Percentiles rank a stretch among this genome's conserved stretches.
phyloP scores from a whole-genome alignment of 2,329 filamentous ascomycete genomes.

The Grosmannia penicillata region DNA sequence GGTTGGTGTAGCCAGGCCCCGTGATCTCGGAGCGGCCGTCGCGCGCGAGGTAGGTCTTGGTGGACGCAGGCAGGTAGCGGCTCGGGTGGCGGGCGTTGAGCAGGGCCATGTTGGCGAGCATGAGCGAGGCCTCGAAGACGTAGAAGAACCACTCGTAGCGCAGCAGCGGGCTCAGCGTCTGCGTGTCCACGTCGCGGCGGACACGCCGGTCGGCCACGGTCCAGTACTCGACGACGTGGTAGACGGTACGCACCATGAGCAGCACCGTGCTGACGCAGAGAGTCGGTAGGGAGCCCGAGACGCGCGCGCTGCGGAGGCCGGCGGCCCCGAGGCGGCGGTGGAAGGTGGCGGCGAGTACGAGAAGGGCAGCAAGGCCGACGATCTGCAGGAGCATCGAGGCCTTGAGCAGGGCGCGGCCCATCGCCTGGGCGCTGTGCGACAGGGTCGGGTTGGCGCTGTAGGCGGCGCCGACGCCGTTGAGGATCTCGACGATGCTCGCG shows the following conservation, averaged over 20 bases:
- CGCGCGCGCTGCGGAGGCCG: conserved; percentile 18
- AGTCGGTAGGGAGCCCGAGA: conserved; percentile 25
- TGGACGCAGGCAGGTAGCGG: conserved; percentile 30
- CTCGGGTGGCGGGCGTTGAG: conserved; percentile 37
- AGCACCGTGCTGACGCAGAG: conserved; percentile 35
- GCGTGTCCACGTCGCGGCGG: conserved; percentile 41
- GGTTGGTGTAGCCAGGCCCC: conserved; percentile 33
- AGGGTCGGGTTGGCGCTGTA: conserved; percentile 30
- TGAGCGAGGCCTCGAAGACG: conserved; percentile 38
- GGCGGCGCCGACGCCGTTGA: conserved; percentile 33
- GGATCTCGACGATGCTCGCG: conserved; percentile 30
- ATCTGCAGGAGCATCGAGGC: conserved; percentile 39
- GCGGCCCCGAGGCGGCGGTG: conserved; percentile 27
- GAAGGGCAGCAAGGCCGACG: conserved; percentile 32
- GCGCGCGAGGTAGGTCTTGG: conserved; percentile 31
- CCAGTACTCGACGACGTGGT: conserved; percentile 45
- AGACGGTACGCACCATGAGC: conserved; percentile 39
- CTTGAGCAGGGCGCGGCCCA: conserved; percentile 32
- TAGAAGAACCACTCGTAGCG: conserved; percentile 46
- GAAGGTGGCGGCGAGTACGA: conserved; percentile 31
- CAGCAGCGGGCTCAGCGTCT: conserved; percentile 34
- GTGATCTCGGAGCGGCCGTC: conserved; percentile 34
- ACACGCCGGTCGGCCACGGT: conserved; percentile 36
- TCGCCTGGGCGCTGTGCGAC: conserved; percentile 19
- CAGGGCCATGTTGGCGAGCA: conserved; percentile 34